phyloP scores from a whole-genome alignment of 805 yeast genomes.

The Nadsonia fulvescens region DNA sequence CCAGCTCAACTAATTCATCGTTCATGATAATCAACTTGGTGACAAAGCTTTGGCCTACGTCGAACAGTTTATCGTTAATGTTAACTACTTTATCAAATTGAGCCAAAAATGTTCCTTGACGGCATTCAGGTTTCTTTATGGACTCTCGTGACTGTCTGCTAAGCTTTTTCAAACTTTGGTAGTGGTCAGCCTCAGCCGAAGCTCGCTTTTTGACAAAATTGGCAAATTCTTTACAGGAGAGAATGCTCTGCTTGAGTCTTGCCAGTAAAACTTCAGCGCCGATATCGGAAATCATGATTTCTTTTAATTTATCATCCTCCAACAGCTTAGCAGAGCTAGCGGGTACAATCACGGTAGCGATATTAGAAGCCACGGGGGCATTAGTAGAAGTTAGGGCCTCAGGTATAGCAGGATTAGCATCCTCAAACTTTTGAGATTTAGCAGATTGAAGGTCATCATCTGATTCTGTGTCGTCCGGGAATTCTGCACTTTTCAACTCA shows the following conservation, averaged over 20 bases:
- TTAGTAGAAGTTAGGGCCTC: too few relatives aligned
- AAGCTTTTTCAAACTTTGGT: constrained; percentile 54
- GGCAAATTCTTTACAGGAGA: constrained; percentile 72
- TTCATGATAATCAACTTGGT: constrained; percentile 69
- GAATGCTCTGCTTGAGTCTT: constrained; percentile 61
- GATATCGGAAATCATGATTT: constrained; percentile 22
- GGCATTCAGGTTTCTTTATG: constrained; percentile 30
- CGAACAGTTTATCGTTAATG: constrained; percentile 58
- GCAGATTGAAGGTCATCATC: too few relatives aligned
- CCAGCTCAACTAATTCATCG: constrained; percentile 61
- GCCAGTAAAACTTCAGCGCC: constrained; percentile 57
- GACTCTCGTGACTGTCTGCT: constrained; percentile 35
- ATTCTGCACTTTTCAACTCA: too few relatives aligned
- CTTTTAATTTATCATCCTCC: constrained; percentile 19
- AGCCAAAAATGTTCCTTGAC: constrained; percentile 46
- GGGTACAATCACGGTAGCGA: too few relatives aligned
- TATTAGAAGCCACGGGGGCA: too few relatives aligned
- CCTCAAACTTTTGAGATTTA: too few relatives aligned
- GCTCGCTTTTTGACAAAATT: constrained; percentile 66
- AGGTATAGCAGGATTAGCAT: too few relatives aligned
- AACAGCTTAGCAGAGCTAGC: too few relatives aligned
- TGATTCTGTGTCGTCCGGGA: too few relatives aligned
- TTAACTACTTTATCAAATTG: constrained; percentile 53
- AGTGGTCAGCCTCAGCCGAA: constrained; percentile 59
- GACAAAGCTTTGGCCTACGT: constrained; percentile 59